Evolutionary conservation across 371 early-diverging fungal species (phyloP).

Genomic region (Dichotomocladium elegans): DNA sequence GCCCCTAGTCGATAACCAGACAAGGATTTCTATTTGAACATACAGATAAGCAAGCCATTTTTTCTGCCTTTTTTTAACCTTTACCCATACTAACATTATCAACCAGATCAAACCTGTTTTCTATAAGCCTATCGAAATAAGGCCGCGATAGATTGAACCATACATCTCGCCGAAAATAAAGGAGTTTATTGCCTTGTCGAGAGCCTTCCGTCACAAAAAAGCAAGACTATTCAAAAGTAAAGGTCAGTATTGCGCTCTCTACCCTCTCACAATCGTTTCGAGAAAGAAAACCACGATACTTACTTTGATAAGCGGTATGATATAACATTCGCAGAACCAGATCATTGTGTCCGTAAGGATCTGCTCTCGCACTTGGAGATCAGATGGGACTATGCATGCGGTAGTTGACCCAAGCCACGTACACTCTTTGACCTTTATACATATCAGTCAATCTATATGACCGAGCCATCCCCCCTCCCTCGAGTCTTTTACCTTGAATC

Average conservation of each 20-base stretch:
- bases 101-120: slow-evolving; percentile 37
- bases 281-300: not conserved
- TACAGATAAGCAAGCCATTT: too few species aligned
- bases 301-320: slow-evolving; percentile 57
- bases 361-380: slow-evolving; percentile 44
- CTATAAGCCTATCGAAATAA: slow-evolving; percentile 30
- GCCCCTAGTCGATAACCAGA: slow-evolving; percentile 24
- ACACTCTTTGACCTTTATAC: not conserved
- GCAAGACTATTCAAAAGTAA: not conserved
- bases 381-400: slow-evolving; percentile 22
- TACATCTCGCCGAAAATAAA: slow-evolving; percentile 76
- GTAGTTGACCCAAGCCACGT: not conserved
- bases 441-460: not conserved
- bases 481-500: slow-evolving; percentile 57
- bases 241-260: not conserved
- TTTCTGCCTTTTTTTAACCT: slow-evolving; percentile 8
- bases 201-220: slow-evolving; percentile 4
- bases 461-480: not conserved
- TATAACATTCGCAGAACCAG: slow-evolving; percentile 64
- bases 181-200: slow-evolving; percentile 3
- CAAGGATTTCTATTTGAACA: too few species aligned
- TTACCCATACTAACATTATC: too few species aligned
- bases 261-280: too few species aligned
- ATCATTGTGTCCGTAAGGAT: slow-evolving; percentile 53
- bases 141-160: slow-evolving; percentile 58